Conservation (phyloP, 2,329 filamentous ascomycete species). For the Xylariaceae sp. region DNA sequence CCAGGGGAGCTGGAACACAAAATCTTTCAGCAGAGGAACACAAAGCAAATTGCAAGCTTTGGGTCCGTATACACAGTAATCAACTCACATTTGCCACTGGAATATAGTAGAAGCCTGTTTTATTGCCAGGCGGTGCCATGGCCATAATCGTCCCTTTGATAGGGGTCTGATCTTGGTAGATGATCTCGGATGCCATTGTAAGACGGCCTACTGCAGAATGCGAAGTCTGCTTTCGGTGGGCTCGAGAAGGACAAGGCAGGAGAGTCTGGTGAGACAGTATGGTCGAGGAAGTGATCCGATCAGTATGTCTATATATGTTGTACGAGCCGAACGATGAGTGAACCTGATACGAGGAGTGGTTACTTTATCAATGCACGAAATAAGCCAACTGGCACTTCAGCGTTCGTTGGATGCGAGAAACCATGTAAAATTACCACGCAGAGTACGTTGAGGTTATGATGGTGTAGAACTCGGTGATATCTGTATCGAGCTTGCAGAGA, state of each 20-base stretch:
- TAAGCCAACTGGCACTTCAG: too few species aligned
- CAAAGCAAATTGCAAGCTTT: background rate
- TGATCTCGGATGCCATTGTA: slow-evolving; percentile 29
- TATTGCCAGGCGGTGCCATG: slow-evolving; percentile 33
- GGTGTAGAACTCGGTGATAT: background rate
- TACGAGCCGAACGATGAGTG: slow-evolving; percentile 17
- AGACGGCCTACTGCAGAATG: slow-evolving; percentile 29
- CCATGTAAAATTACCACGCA: slow-evolving; percentile 2
- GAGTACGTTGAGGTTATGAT: slow-evolving; percentile 10
- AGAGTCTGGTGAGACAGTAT: slow-evolving; percentile 25
- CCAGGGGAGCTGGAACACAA: slow-evolving; percentile 42
- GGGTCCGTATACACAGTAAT: background rate
- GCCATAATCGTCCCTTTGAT: slow-evolving; percentile 33
- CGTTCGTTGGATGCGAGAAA: too few species aligned
- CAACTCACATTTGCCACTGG: slow-evolving; percentile 37
- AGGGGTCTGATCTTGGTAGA: slow-evolving; percentile 28
- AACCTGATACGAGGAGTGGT: slow-evolving; percentile 8
- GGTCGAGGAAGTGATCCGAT: slow-evolving; percentile 22
- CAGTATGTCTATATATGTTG: slow-evolving; percentile 32
- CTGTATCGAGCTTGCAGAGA: too few species aligned
- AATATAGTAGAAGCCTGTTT: slow-evolving; percentile 39
- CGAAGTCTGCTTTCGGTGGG: slow-evolving; percentile 15
- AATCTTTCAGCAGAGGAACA: background rate
- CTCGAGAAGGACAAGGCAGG: slow-evolving; percentile 21
- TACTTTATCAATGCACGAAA: slow-evolving; percentile 10